A percentile compares a stretch with the other conserved stretches of the same genome.
Evolutionary conservation across 1,284 basidiomycete species (phyloP).

Genomic region (Apiotrichum sp.): DNA sequence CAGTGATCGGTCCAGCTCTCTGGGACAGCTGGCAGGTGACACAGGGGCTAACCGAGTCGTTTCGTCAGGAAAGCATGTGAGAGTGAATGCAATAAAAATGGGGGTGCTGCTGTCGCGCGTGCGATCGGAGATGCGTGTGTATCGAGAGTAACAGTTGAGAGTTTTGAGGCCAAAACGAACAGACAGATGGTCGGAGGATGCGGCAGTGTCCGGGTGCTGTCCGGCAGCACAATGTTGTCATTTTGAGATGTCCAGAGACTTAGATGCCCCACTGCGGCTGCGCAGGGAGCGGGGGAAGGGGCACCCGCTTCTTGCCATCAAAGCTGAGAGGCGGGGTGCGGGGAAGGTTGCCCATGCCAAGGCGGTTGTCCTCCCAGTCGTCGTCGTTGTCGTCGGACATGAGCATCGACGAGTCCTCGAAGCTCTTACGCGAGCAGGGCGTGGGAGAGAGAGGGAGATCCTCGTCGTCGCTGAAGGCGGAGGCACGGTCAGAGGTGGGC

Average conservation of each 20-base stretch:
- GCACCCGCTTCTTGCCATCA: not conserved
- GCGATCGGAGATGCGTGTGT: too few relatives aligned
- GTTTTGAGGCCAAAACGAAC: too few relatives aligned
- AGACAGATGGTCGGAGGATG: too few relatives aligned
- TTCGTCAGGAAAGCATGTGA: too few relatives aligned
- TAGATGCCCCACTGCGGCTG: not conserved
- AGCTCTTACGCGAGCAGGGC: not conserved
- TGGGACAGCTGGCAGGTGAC: too few relatives aligned
- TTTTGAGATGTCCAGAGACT: not conserved
- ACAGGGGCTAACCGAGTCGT: too few relatives aligned
- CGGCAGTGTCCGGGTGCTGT: too few relatives aligned
- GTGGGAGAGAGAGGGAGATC: not conserved
- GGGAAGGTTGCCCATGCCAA: not conserved
- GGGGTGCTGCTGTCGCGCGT: too few relatives aligned
- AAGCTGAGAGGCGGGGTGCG: not conserved
- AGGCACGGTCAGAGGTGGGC: slow-evolving; percentile 8
- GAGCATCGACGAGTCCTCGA: slow-evolving; percentile 7
- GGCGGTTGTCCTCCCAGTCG: slow-evolving; percentile 8
- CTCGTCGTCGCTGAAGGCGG: not conserved
- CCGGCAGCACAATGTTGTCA: too few relatives aligned
- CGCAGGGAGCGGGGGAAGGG: not conserved
- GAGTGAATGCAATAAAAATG: too few relatives aligned
- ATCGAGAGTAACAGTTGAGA: too few relatives aligned
- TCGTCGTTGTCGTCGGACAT: slow-evolving; percentile 8
- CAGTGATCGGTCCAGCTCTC: too few relatives aligned